Conservation (phyloP, 2,329 filamentous ascomycete species). For the Zalaria sp. region DNA sequence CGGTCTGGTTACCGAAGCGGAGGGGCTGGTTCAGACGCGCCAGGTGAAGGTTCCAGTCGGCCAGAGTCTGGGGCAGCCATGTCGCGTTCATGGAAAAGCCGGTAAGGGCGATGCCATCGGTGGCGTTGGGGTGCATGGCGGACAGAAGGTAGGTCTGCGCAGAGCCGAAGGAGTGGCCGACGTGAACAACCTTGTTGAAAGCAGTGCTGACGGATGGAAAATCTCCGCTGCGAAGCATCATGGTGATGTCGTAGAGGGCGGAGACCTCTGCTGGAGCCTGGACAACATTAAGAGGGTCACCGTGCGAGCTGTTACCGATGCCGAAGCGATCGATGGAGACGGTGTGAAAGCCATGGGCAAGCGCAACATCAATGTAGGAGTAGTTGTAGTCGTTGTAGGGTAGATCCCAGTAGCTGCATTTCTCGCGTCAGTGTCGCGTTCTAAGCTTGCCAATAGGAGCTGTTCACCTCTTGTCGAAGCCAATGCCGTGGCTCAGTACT, state of each 20-base stretch:
- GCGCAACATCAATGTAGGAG: conserved; percentile 27
- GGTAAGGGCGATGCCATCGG: conserved; percentile 25
- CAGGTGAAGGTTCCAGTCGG: conserved; percentile 15
- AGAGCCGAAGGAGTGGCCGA: conserved; percentile 23
- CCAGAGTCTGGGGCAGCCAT: conserved; percentile 11
- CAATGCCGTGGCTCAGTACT: conserved; percentile 26
- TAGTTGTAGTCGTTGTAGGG: conserved; percentile 15
- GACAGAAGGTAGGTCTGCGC: conserved; percentile 37
- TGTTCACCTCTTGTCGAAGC: conserved; percentile 17
- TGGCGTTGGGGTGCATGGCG: conserved; percentile 36
- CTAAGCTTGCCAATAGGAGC: conserved; percentile 20
- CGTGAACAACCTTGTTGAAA: conserved; percentile 23
- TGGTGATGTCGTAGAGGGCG: conserved; percentile 20
- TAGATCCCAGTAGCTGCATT: conserved; percentile 19
- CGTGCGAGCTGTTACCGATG: conserved; percentile 21
- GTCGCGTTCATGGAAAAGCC: conserved; percentile 19
- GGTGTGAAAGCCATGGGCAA: conserved; percentile 22
- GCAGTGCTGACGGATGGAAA: conserved; percentile 11
- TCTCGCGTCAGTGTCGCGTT: background rate
- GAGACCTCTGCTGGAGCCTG: conserved; percentile 24
- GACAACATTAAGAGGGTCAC: conserved; percentile 23
- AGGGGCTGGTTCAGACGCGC: conserved; percentile 13
- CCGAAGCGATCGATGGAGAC: conserved; percentile 31
- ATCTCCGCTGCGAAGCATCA: conserved; percentile 15
- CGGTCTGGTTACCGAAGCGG: conserved; percentile 13